Evolutionary conservation across 2,329 filamentous ascomycete species (phyloP).

Genomic region (Tolypocladium sp.): DNA sequence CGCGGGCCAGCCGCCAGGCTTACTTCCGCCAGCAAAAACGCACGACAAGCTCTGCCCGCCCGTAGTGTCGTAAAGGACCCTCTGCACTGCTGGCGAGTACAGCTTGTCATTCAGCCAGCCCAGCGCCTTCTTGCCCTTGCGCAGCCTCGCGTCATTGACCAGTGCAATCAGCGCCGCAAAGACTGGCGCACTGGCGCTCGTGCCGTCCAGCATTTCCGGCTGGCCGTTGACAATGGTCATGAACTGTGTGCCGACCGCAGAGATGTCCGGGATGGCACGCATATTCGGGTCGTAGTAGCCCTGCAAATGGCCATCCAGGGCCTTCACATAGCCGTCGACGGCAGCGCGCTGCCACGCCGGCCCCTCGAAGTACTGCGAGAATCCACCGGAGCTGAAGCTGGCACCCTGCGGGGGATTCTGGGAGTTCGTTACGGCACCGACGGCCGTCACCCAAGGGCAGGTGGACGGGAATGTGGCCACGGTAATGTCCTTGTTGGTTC

Average conservation of each 20-base stretch:
- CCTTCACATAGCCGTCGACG: conserved; percentile 29
- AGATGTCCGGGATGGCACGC: conserved; percentile 41
- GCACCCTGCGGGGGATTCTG: conserved; percentile 29
- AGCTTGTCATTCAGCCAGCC: conserved; percentile 45
- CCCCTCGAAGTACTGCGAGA: conserved; percentile 39
- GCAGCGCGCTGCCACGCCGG: conserved; percentile 34
- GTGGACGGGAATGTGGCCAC: conserved; percentile 55
- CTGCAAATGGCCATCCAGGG: conserved; percentile 30
- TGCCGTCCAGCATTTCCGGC: conserved; percentile 25
- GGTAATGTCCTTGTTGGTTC: conserved; percentile 43
- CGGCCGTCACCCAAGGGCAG: conserved; percentile 59
- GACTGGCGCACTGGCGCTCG: conserved; percentile 44
- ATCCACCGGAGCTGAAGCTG: conserved; percentile 40
- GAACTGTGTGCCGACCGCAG: conserved; percentile 50
- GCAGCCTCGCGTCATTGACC: conserved; percentile 43
- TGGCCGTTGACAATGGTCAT: conserved; percentile 21
- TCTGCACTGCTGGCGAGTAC: conserved; percentile 29
- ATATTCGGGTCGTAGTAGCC: conserved; percentile 35
- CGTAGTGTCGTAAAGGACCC: conserved; percentile 31
- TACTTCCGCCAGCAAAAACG: conserved; percentile 19
- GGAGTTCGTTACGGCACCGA: conserved; percentile 46
- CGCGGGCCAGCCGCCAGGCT: conserved; percentile 33
- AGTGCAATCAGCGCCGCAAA: conserved; percentile 45
- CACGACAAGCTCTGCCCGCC: conserved; percentile 31
- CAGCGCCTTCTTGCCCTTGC: conserved; percentile 35